phyloP scores from a whole-genome alignment of 441 rosid species.

The Capsella rubella region DNA sequence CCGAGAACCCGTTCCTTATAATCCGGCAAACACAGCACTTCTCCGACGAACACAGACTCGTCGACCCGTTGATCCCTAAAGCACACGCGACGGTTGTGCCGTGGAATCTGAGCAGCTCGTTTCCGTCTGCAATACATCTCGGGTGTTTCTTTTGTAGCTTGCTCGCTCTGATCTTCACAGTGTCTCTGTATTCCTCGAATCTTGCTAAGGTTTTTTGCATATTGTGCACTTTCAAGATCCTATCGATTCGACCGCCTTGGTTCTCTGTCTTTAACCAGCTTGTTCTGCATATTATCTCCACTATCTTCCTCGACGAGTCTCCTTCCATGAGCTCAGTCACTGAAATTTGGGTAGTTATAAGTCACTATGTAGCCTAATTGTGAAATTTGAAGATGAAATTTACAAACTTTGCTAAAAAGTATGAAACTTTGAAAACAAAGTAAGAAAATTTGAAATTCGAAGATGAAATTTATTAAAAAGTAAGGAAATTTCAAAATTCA shows the following conservation, averaged over 20 bases:
- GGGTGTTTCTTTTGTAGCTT: constrained; percentile 98
- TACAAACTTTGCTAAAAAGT: background rate
- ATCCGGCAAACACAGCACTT: constrained; percentile 81
- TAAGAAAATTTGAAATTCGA: background rate
- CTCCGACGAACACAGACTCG: constrained; percentile 76
- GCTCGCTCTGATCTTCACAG: constrained; percentile 83
- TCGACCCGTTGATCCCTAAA: constrained; percentile 76
- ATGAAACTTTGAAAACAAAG: background rate
- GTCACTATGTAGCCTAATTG: background rate
- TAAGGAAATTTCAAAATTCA: background rate
- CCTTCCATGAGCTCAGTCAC: constrained; percentile 96
- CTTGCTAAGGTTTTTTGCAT: constrained; percentile 90
- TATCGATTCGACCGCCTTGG: constrained; percentile 76
- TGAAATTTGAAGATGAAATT: background rate
- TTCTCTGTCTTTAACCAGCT: constrained; percentile 81
- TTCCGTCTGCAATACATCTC: constrained; percentile 93
- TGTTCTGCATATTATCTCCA: constrained; percentile 90
- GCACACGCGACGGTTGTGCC: constrained; percentile 85
- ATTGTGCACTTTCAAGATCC: constrained; percentile 90
- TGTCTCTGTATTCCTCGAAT: constrained; percentile 89
- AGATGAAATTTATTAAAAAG: background rate
- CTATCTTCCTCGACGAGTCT: constrained; percentile 91
- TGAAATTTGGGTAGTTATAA: constrained; percentile 33
- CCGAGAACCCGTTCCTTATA: constrained; percentile 80
- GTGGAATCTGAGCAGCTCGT: constrained; percentile 86